Conservation (phyloP, 2,329 filamentous ascomycete genomes). For the Aspergillus phoenicis region DNA sequence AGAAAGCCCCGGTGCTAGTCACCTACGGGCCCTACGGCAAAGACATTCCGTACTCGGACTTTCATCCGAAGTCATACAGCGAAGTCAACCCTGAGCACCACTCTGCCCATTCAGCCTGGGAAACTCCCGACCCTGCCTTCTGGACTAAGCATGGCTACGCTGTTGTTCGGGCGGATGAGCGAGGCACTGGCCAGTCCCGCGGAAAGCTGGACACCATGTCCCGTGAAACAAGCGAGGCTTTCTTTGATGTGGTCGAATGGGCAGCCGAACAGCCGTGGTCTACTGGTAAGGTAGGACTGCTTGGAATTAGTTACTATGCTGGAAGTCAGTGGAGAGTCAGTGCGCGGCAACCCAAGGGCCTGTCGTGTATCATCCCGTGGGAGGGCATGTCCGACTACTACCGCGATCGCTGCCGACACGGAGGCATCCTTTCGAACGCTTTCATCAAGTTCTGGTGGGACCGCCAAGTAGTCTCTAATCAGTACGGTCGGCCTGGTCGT, state of each 20-base stretch:
- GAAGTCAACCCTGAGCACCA: slow-evolving; percentile 59
- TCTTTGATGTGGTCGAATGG: slow-evolving; percentile 58
- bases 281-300: slow-evolving; percentile 53
- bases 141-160: slow-evolving; percentile 60
- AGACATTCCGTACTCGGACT: slow-evolving; percentile 65
- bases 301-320: slow-evolving; percentile 57
- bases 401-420: slow-evolving; percentile 62
- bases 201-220: slow-evolving; percentile 59
- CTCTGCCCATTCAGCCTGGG: slow-evolving; percentile 60
- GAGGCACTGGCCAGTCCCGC: slow-evolving; percentile 55
- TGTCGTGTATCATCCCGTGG: slow-evolving; percentile 57
- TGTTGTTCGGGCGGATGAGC: slow-evolving; percentile 58
- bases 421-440: slow-evolving; percentile 61
- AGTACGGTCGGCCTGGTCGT: slow-evolving; percentile 63
- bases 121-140: slow-evolving; percentile 60
- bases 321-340: slow-evolving; percentile 59
- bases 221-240: slow-evolving; percentile 53
- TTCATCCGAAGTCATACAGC: slow-evolving; percentile 54
- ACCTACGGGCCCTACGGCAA: slow-evolving; percentile 77
- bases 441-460: slow-evolving; percentile 70
- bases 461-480: slow-evolving; percentile 66
- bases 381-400: slow-evolving; percentile 61
- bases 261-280: slow-evolving; percentile 54
- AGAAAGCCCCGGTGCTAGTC: slow-evolving; percentile 61
- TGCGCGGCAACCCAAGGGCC: slow-evolving; percentile 53